These are phyloP conservation scores for Sporothrix schenckii DNA, from an alignment of 2,329 filamentous ascomycete species.

Conservation along the genomic window DNA sequence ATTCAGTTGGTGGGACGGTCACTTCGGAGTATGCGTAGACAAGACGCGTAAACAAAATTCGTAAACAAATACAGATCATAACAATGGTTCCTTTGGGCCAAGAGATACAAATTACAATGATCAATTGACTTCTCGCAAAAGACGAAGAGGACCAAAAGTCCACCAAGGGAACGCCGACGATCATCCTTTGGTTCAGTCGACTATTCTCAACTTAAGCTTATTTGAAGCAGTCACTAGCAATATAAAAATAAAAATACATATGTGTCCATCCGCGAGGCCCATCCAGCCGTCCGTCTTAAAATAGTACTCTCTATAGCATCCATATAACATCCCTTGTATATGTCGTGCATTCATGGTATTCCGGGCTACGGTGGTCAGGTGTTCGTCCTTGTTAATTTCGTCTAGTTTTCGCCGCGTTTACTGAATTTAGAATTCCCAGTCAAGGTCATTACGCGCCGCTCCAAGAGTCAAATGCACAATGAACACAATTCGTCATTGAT, in stretches of 20 bases:
- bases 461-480: background rate
- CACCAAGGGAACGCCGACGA: background rate
- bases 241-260: too few species aligned
- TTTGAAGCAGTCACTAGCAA: background rate
- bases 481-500: background rate
- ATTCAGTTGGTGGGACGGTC: background rate
- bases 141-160: background rate
- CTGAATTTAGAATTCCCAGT: background rate
- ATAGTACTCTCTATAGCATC: conserved; percentile 7
- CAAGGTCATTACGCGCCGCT: background rate
- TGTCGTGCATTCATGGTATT: background rate
- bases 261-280: background rate
- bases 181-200: background rate
- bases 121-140: conserved; percentile 7
- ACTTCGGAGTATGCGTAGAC: background rate
- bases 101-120: background rate
- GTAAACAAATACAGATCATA: background rate
- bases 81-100: background rate
- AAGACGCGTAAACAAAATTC: background rate
- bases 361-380: conserved; percentile 14
- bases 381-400: conserved; percentile 10
- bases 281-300: conserved; percentile 13
- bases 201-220: conserved; percentile 15
- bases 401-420: background rate
- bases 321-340: background rate